Evolutionary conservation across 2,329 filamentous ascomycete species (phyloP).

Genomic region (Ophiostoma sp.): DNA sequence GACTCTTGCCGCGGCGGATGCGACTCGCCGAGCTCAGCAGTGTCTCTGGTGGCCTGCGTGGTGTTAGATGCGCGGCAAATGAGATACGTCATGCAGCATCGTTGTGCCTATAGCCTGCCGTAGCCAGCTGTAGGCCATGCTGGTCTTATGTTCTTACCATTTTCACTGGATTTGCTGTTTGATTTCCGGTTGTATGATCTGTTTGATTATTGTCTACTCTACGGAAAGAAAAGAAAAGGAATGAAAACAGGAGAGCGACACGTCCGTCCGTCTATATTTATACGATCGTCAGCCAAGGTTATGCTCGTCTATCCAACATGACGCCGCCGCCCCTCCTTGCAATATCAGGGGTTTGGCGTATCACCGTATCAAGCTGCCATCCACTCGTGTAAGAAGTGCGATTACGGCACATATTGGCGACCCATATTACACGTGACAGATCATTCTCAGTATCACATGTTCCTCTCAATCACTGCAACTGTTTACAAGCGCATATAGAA

Average conservation of each 20-base stretch:
- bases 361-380: slow-evolving; percentile 2
- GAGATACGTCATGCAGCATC: neutral
- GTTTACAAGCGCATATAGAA: neutral
- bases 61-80: neutral
- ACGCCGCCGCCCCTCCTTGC: neutral
- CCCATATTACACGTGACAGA: neutral
- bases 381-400: neutral
- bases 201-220: neutral
- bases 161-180: neutral
- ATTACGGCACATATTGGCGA: neutral
- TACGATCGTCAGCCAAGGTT: neutral
- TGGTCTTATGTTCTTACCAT: neutral
- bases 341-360: slow-evolving; percentile 12
- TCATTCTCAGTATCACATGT: neutral
- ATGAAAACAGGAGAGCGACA: neutral
- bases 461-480: neutral
- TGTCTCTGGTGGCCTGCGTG: slow-evolving; percentile 47
- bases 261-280: neutral
- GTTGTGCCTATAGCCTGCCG: neutral
- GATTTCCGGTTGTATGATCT: neutral
- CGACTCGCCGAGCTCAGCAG: slow-evolving; percentile 44
- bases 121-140: neutral
- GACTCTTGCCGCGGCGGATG: slow-evolving; percentile 49
- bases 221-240: neutral
- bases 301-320: neutral